Evolutionary conservation across 495 filamentous ascomycete species (phyloP).

Genomic region (Aspergillus kassunensis): DNA sequence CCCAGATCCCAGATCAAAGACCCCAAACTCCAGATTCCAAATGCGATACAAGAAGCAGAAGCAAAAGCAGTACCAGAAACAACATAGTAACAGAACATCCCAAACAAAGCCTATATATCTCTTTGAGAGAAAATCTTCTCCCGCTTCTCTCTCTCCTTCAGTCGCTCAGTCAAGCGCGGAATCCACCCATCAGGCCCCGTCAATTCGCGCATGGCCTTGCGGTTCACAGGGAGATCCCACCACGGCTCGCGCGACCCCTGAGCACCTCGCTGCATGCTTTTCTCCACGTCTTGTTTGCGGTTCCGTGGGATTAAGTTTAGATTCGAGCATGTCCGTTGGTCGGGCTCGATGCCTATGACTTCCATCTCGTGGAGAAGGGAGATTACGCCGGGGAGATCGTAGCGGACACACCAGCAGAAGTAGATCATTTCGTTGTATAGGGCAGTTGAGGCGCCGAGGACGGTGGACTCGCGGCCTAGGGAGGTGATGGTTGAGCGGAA

Average conservation of each 20-base stretch:
- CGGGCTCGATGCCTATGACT: slow-evolving; percentile 57
- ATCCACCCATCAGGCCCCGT: slow-evolving; percentile 30
- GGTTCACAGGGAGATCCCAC: slow-evolving; percentile 39
- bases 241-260: slow-evolving; percentile 19
- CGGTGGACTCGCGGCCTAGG: slow-evolving; percentile 64
- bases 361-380: slow-evolving; percentile 76
- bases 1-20: no score
- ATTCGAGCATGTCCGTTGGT: slow-evolving; percentile 52
- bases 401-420: slow-evolving; percentile 59
- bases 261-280: no score
- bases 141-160: slow-evolving; percentile 4
- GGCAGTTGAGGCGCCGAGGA: slow-evolving; percentile 66
- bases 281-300: slow-evolving; percentile 16
- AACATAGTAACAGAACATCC: no score
- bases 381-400: slow-evolving; percentile 57
- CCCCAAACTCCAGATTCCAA: no score
- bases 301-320: slow-evolving; percentile 34
- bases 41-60: no score
- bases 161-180: slow-evolving; percentile 17
- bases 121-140: no score
- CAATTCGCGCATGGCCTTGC: slow-evolving; percentile 29
- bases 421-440: slow-evolving; percentile 72
- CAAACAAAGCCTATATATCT: no score
- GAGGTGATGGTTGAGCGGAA: slow-evolving; percentile 68
- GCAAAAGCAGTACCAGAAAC: no score